Percentiles rank a stretch among this genome's conserved stretches.
Conservation (phyloP, 2,329 filamentous ascomycete genomes). For the Fusarium ambrosium region DNA sequence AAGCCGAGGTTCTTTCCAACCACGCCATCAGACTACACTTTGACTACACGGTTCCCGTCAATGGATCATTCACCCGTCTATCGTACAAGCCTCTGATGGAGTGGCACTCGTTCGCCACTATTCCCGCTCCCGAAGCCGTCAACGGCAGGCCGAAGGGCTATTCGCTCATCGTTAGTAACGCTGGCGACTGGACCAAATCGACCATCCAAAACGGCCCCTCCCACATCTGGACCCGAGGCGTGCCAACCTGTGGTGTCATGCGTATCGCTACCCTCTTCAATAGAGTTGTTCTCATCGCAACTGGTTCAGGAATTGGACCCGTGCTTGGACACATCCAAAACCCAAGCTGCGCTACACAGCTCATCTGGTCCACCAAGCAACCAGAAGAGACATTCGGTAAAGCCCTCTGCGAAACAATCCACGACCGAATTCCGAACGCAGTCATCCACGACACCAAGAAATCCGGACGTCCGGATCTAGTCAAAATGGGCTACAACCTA, state of each 20-base stretch:
- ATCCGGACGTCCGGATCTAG: constrained; percentile 70
- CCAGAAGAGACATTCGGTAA: constrained; percentile 74
- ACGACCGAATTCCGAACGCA: constrained; percentile 70
- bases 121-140: constrained; percentile 66
- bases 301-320: constrained; percentile 80
- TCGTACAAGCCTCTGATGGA: constrained; percentile 74
- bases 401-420: constrained; percentile 67
- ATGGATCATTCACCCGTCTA: constrained; percentile 64
- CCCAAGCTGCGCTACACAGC: constrained; percentile 64
- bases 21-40: constrained; percentile 82
- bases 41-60: constrained; percentile 69
- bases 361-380: constrained; percentile 77
- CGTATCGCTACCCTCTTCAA: constrained; percentile 76
- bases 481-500: constrained; percentile 65
- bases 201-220: constrained; percentile 73
- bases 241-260: constrained; percentile 76
- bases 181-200: constrained; percentile 80
- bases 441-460: constrained; percentile 76
- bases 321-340: constrained; percentile 71
- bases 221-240: constrained; percentile 75
- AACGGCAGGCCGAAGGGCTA: constrained; percentile 61
- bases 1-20: constrained; percentile 76
- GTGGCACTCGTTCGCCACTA: constrained; percentile 83
- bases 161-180: constrained; percentile 78
- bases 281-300: constrained; percentile 76